Conservation (phyloP, 306 rosid genomes). For the Mimosa bimucronata region DNA sequence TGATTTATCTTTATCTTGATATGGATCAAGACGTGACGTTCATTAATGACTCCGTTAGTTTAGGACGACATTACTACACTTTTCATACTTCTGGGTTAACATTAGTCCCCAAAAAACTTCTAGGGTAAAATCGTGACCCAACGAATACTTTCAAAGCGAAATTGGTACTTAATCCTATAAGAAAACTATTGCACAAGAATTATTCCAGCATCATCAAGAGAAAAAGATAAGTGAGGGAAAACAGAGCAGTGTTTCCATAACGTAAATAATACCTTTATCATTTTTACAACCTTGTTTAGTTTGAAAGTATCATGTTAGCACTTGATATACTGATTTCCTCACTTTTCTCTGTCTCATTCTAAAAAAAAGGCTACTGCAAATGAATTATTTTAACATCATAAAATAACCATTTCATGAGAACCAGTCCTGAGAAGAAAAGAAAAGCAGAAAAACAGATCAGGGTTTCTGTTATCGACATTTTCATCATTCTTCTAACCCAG, state of each 20-base stretch:
- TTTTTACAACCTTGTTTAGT: not conserved
- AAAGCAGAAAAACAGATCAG: not conserved
- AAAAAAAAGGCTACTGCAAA: conserved; percentile 10
- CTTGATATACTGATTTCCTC: conserved; percentile 6
- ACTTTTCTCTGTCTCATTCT: not conserved
- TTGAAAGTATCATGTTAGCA: conserved; percentile 7
- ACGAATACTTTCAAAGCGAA: no score
- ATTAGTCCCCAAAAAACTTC: no score
- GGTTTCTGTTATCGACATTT: not conserved
- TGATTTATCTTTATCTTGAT: no score
- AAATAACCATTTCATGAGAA: conserved; percentile 1
- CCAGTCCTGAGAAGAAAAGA: not conserved
- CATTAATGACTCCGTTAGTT: no score
- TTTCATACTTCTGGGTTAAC: no score
- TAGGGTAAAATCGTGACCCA: no score
- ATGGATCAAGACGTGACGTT: no score
- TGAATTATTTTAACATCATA: not conserved
- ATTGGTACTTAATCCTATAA: no score
- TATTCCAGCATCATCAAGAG: conserved; percentile 8
- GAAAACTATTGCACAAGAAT: no score
- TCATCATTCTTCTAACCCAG: not conserved
- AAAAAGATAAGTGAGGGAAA: not conserved
- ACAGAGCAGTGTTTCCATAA: not conserved
- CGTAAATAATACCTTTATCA: not conserved
- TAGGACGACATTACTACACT: no score